phyloP scores from a whole-genome alignment of 306 rosid genomes.

The Castanea mollissima region DNA sequence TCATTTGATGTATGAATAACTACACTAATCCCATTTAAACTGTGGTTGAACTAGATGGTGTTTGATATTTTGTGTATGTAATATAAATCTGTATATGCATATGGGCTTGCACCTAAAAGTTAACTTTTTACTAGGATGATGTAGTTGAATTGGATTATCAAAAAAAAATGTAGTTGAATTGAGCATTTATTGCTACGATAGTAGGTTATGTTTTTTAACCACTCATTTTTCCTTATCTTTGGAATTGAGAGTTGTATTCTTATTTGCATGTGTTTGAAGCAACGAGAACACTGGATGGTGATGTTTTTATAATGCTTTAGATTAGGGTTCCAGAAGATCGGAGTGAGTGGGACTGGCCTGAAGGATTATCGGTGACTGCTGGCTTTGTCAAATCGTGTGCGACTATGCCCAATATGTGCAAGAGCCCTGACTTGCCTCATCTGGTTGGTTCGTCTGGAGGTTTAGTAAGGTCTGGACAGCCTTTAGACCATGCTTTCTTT shows the following conservation, averaged over 20 bases:
- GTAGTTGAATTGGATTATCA: neutral
- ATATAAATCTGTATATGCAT: neutral
- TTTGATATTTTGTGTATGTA: neutral
- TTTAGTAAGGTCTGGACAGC: slow-evolving; percentile 42
- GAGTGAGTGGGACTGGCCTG: slow-evolving; percentile 84
- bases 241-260: slow-evolving; percentile 57
- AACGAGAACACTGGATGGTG: slow-evolving; percentile 67
- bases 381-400: slow-evolving; percentile 43
- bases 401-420: slow-evolving; percentile 36
- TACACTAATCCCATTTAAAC: neutral
- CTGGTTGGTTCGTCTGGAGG: slow-evolving; percentile 34
- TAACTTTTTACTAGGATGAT: neutral
- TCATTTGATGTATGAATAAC: neutral
- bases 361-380: slow-evolving; percentile 52
- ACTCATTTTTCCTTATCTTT: slow-evolving; percentile 22
- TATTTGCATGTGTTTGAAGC: slow-evolving; percentile 70
- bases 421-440: slow-evolving; percentile 34
- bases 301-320: slow-evolving; percentile 81
- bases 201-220: slow-evolving; percentile 6
- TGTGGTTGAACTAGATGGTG: neutral
- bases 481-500: slow-evolving; percentile 33
- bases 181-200: neutral
- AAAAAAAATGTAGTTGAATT: neutral
- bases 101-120: neutral
- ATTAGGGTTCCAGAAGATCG: slow-evolving; percentile 67